Conservation (phyloP, 257 asterid genomes). For the Buddleja alternifolia region DNA sequence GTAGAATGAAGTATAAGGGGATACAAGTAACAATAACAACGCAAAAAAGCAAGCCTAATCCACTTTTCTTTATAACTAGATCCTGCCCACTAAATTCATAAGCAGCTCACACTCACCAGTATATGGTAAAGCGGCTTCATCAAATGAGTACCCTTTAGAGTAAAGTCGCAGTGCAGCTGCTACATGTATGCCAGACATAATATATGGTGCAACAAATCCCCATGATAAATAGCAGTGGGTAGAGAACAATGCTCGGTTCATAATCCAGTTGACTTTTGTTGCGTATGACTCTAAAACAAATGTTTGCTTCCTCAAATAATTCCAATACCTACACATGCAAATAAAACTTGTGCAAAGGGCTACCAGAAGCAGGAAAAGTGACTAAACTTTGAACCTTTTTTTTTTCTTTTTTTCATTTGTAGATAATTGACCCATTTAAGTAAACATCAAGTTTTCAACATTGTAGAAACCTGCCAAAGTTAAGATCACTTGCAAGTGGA, state of each 20-base stretch:
- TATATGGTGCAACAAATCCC: conserved; percentile 85
- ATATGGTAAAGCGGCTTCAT: conserved; percentile 57
- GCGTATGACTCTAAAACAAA: conserved; percentile 95
- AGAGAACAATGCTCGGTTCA: conserved; percentile 93
- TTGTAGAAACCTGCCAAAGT: conserved; percentile 76
- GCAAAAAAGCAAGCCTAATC: neutral
- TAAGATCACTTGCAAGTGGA: conserved; percentile 96
- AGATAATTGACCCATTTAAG: conserved; percentile 22
- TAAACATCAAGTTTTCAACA: conserved; percentile 14
- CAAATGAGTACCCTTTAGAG: conserved; percentile 53
- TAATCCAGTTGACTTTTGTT: conserved; percentile 80
- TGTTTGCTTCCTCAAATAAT: conserved; percentile 97
- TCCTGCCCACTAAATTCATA: neutral
- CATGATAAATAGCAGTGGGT: conserved; percentile 91
- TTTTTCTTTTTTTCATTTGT: neutral
- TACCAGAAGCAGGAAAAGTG: conserved; percentile 23
- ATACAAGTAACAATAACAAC: neutral
- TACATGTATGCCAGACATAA: conserved; percentile 78
- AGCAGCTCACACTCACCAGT: conserved; percentile 55
- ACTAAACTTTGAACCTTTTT: neutral
- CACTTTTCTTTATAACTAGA: neutral
- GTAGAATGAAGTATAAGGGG: neutral
- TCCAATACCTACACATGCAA: conserved; percentile 80
- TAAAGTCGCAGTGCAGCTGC: conserved; percentile 74
- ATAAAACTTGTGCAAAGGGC: conserved; percentile 18